Conservation (phyloP, 495 filamentous ascomycete species). For the Hypomontagnella monticulosa region DNA sequence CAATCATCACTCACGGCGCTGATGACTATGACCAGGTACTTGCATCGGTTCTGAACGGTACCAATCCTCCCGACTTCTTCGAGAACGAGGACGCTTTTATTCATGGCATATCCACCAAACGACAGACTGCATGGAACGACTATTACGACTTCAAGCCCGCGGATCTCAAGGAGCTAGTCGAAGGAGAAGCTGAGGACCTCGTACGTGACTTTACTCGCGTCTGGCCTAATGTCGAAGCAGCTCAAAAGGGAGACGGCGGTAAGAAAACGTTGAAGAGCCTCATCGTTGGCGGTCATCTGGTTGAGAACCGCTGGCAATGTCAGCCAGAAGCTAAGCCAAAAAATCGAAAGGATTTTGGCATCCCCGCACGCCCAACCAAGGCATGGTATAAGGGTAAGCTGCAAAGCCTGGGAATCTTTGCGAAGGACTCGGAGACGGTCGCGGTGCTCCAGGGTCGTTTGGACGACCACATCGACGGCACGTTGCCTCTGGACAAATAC, state of each 20-base stretch:
- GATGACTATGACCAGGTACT: too few species aligned
- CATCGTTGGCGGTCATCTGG: neutral
- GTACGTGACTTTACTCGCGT: neutral
- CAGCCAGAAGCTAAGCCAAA: too few species aligned
- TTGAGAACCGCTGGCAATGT: too few species aligned
- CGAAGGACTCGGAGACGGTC: neutral
- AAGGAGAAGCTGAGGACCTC: constrained; percentile 18
- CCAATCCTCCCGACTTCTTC: neutral
- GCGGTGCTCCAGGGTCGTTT: neutral
- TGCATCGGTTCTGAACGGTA: too few species aligned
- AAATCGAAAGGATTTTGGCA: too few species aligned
- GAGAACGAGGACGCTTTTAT: constrained; percentile 1
- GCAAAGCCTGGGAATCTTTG: neutral
- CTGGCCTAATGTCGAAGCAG: neutral
- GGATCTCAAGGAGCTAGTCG: neutral
- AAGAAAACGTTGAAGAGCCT: constrained; percentile 2
- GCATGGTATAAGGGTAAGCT: neutral
- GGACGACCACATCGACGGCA: neutral
- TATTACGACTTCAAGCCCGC: constrained; percentile 3
- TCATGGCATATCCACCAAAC: neutral
- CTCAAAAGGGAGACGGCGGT: neutral
- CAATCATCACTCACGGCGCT: neutral
- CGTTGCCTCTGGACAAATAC: neutral
- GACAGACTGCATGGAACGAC: constrained; percentile 12
- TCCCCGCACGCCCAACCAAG: neutral